A percentile compares a stretch with the other conserved stretches of the same genome.
These are phyloP conservation scores for Ogataea degrootiae DNA, from an alignment of 805 yeast genomes.

Conservation along the genomic window DNA sequence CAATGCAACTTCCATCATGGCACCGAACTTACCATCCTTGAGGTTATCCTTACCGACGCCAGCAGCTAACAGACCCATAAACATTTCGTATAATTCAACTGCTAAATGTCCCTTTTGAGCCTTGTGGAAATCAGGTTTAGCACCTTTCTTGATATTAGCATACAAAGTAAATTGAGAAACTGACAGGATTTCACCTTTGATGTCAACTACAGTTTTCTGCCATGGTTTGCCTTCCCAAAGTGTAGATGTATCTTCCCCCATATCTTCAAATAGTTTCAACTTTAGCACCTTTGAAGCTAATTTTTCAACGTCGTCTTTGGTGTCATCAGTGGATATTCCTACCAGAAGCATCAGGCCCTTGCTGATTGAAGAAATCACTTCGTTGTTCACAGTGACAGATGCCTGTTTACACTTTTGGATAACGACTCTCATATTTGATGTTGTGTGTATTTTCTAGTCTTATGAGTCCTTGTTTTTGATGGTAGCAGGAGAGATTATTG, in stretches of 20 bases:
- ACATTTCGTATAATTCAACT: conserved; percentile 43
- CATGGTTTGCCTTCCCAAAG: conserved; percentile 66
- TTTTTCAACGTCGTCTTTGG: conserved; percentile 64
- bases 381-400: conserved; percentile 76
- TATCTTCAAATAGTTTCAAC: conserved; percentile 70
- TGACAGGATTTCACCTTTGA: conserved; percentile 68
- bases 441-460: background rate
- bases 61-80: conserved; percentile 41
- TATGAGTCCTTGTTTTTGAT: no score
- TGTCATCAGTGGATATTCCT: conserved; percentile 78
- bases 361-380: conserved; percentile 67
- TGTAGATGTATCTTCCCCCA: conserved; percentile 34
- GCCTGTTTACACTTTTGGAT: conserved; percentile 87
- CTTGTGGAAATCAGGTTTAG: conserved; percentile 90
- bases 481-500: background rate
- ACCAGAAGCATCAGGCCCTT: conserved; percentile 77
- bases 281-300: conserved; percentile 62
- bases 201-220: conserved; percentile 65
- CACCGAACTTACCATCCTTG: conserved; percentile 89
- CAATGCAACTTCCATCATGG: conserved; percentile 91
- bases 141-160: conserved; percentile 82
- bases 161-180: conserved; percentile 91
- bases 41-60: conserved; percentile 64
- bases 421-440: conserved; percentile 68
- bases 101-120: conserved; percentile 80